Evolutionary conservation across 768 basidiomycete genomes (phyloP).

Genomic region (Gymnopilus dilepis): DNA sequence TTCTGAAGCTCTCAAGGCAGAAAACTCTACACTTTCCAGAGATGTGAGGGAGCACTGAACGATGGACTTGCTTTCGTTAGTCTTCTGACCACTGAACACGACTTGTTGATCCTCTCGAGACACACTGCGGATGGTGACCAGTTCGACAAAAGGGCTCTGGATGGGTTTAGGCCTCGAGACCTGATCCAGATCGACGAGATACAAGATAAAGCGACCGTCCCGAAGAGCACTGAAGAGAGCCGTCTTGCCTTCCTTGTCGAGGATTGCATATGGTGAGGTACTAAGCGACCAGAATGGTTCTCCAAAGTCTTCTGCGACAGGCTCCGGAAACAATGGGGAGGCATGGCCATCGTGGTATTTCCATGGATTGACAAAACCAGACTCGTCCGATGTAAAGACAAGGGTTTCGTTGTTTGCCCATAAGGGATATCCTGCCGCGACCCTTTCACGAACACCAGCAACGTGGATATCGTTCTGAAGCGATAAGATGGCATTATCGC

Average conservation of each 20-base stretch:
- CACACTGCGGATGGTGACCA: constrained; percentile 41
- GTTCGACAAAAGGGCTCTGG: constrained; percentile 47
- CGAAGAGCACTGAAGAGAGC: constrained; percentile 45
- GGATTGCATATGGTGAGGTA: constrained; percentile 49
- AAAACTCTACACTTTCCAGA: constrained; percentile 6
- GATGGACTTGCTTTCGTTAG: constrained; percentile 41
- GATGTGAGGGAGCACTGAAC: constrained; percentile 37
- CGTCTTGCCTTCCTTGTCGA: constrained; percentile 39
- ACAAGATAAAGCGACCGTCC: constrained; percentile 47
- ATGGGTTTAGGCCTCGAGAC: constrained; percentile 37
- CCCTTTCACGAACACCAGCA: constrained; percentile 54
- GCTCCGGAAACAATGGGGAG: constrained; percentile 43
- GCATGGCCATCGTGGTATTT: constrained; percentile 46
- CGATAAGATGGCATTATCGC: constrained; percentile 29
- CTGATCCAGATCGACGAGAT: constrained; percentile 41
- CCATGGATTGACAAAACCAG: constrained; percentile 75
- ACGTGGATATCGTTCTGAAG: constrained; percentile 47
- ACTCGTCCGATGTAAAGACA: constrained; percentile 67
- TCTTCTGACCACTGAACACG: constrained; percentile 50
- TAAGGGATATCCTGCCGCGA: constrained; percentile 61
- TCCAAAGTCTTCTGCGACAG: constrained; percentile 61
- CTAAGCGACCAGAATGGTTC: constrained; percentile 62
- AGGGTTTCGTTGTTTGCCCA: constrained; percentile 64
- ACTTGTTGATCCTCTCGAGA: constrained; percentile 34
- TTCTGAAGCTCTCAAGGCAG: constrained; percentile 12